These are phyloP conservation scores for Exobasidium rhododendri DNA, from an alignment of 1,284 basidiomycete species.

Conservation along the genomic window DNA sequence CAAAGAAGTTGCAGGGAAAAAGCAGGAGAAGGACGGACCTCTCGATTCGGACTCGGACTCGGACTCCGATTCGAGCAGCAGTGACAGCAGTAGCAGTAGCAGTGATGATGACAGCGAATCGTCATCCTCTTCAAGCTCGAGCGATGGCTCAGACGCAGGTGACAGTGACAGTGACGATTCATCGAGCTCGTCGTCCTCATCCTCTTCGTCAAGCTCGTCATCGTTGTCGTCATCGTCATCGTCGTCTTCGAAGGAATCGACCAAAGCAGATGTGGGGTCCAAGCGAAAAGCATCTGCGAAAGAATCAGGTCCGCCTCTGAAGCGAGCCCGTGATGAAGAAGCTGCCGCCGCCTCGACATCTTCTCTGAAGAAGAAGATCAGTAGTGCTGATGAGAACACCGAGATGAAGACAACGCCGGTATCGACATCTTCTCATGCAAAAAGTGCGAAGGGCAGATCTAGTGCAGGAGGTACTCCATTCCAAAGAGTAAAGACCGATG, in stretches of 20 bases:
- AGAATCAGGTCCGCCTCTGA: background rate
- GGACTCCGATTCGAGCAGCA: conserved; percentile 22
- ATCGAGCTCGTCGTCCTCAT: conserved; percentile 2
- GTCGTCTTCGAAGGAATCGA: background rate
- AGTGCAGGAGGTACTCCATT: conserved; percentile 59
- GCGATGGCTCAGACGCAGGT: background rate
- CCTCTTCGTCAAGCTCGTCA: background rate
- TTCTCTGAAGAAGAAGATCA: background rate
- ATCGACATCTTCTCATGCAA: background rate
- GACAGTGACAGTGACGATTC: too few species aligned
- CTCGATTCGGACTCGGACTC: conserved; percentile 5
- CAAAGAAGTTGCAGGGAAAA: background rate
- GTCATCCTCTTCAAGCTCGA: conserved; percentile 13
- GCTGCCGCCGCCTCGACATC: background rate
- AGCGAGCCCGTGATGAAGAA: background rate
- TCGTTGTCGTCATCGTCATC: conserved; percentile 1
- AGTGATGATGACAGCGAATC: conserved; percentile 21
- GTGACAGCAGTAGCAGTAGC: conserved; percentile 27
- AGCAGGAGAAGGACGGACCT: background rate
- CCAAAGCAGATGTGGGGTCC: background rate
- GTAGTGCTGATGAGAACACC: background rate
- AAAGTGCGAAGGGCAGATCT: background rate
- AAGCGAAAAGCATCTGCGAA: conserved; percentile 2
- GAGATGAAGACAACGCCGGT: background rate
- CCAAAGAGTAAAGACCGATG: conserved; percentile 73